A percentile compares a stretch with the other conserved stretches of the same genome.
Conservation (phyloP, 23 red algal species). For the Gracilaria vermiculophylla region DNA sequence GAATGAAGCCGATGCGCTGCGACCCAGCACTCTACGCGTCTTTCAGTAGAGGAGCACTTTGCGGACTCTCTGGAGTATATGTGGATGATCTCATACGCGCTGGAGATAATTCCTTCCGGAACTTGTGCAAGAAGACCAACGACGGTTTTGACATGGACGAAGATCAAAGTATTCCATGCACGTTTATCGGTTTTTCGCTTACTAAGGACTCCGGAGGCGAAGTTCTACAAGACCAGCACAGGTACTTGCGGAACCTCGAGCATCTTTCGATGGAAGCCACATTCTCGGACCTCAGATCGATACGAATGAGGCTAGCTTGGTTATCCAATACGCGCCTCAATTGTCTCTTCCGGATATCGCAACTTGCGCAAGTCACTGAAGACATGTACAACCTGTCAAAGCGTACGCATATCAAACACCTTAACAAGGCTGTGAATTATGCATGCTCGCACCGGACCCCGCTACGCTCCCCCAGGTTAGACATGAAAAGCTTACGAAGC, state of each 20-base stretch:
- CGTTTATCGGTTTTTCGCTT: background rate
- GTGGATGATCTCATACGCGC: conserved; percentile 17
- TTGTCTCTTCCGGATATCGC: background rate
- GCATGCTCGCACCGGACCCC: background rate
- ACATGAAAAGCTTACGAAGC: background rate
- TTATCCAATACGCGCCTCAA: background rate
- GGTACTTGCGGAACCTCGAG: background rate
- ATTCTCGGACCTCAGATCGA: background rate
- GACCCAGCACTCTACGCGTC: conserved; percentile 15
- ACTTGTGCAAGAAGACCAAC: background rate
- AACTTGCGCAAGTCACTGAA: background rate
- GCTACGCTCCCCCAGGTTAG: background rate
- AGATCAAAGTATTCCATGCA: background rate
- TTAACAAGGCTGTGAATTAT: background rate
- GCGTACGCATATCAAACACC: background rate
- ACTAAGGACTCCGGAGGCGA: background rate
- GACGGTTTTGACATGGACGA: background rate
- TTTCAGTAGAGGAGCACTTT: background rate
- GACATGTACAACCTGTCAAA: background rate
- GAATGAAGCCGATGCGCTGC: background rate
- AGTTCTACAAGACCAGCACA: background rate
- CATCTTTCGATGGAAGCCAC: background rate
- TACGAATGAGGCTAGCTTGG: conserved; percentile 14
- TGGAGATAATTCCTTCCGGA: background rate
- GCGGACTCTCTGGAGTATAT: background rate